Percentiles rank a stretch among this genome's conserved stretches.
Conservation (phyloP, 371 early-diverging fungal genomes). For the Sporodiniella umbellata region DNA sequence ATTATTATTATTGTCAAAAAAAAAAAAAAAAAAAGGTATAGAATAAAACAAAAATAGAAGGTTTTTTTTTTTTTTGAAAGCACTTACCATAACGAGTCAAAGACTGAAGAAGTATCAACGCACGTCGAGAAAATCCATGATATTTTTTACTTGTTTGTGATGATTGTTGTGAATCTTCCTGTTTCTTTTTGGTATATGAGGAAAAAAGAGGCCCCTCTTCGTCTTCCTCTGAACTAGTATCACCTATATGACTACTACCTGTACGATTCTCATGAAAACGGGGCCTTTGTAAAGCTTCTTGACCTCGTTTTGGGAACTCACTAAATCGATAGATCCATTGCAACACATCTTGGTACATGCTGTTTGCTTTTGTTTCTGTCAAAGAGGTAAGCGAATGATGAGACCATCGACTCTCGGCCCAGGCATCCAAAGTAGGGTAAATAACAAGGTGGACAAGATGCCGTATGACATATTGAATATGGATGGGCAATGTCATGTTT, state of each 20-base stretch:
- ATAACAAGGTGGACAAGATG: conserved; percentile 23
- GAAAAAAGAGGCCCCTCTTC: conserved; percentile 10
- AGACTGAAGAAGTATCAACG: conserved; percentile 28
- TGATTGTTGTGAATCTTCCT: conserved; percentile 9
- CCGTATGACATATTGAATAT: conserved; percentile 20
- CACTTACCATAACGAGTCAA: conserved; percentile 28
- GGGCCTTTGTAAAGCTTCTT: neutral
- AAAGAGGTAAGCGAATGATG: conserved; percentile 15
- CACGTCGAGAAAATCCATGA: conserved; percentile 33
- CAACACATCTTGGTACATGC: conserved; percentile 22
- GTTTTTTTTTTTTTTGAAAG: neutral
- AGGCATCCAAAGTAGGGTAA: conserved; percentile 29
- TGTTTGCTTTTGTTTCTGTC: conserved; percentile 19
- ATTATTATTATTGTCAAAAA: too few relatives aligned
- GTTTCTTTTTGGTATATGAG: conserved; percentile 9
- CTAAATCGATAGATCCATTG: conserved; percentile 17
- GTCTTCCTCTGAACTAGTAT: conserved; percentile 7
- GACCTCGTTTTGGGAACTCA: neutral
- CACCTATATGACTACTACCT: neutral
- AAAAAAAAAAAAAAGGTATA: neutral
- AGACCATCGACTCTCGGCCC: conserved; percentile 15
- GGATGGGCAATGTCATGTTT: conserved; percentile 11
- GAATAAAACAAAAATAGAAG: too few relatives aligned
- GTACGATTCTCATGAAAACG: neutral
- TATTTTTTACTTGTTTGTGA: conserved; percentile 19